Evolutionary conservation across 169 alveolate species (phyloP).

Genomic region (Plasmodium vinckei): DNA sequence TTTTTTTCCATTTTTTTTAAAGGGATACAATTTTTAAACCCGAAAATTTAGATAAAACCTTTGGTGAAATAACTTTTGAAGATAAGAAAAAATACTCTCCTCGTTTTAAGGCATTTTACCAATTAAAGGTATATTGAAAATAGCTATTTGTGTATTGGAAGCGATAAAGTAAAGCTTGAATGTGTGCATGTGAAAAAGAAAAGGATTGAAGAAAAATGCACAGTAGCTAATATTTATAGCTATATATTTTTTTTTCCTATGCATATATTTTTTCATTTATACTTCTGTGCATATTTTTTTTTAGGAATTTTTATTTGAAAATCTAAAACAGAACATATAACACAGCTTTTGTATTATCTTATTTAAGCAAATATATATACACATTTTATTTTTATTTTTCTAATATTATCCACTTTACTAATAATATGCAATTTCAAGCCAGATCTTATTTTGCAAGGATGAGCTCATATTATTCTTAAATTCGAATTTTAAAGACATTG

Average conservation of each 20-base stretch:
- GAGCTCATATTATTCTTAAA: too few relatives aligned
- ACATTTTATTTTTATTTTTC: not conserved
- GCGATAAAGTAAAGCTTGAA: not conserved
- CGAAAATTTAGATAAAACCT: conserved; percentile 17
- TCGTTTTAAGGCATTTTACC: conserved; percentile 58
- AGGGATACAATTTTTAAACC: conserved; percentile 72
- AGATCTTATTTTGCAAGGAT: too few relatives aligned
- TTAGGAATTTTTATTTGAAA: conserved; percentile 5
- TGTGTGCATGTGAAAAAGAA: not conserved
- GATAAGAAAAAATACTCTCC: conserved; percentile 54
- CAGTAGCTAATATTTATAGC: too few relatives aligned
- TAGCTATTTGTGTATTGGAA: not conserved
- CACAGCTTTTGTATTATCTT: not conserved
- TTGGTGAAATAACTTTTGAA: conserved; percentile 48
- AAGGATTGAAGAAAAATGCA: too few relatives aligned
- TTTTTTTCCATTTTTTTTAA: not conserved
- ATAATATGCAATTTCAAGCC: too few relatives aligned
- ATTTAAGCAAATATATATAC: not conserved
- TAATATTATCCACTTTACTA: not conserved
- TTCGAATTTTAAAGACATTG: too few relatives aligned
- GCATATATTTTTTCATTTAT: not conserved
- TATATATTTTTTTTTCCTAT: not conserved
- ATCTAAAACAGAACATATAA: not conserved
- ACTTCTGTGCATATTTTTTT: not conserved
- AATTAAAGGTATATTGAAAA: conserved; percentile 25